Evolutionary conservation across 805 yeast species (phyloP).

Genomic region (Candida anglica): DNA sequence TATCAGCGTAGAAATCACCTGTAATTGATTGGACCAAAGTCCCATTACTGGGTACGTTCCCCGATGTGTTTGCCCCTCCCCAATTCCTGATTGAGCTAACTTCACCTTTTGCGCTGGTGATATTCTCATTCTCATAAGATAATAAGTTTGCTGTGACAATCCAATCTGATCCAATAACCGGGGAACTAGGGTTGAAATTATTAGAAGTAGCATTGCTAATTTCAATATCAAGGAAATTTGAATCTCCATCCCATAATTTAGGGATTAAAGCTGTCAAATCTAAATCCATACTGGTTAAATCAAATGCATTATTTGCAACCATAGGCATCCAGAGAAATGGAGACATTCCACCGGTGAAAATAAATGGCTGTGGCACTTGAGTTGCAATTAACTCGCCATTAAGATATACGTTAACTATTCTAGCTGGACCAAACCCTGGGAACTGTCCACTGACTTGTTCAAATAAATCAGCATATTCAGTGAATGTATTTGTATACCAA

Average conservation of each 20-base stretch:
- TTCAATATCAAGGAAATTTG: constrained; percentile 17
- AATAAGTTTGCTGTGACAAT: constrained; percentile 46
- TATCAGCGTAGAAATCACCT: constrained; percentile 25
- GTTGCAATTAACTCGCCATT: constrained; percentile 52
- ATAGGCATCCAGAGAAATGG: constrained; percentile 73
- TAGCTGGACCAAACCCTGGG: constrained; percentile 59
- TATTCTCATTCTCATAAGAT: constrained; percentile 41
- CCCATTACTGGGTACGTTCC: constrained; percentile 21
- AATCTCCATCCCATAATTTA: constrained; percentile 43
- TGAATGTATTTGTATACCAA: constrained; percentile 61
- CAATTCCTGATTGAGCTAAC: constrained; percentile 14
- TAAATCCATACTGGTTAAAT: constrained; percentile 56
- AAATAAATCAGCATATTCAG: constrained; percentile 27
- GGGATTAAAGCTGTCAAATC: constrained; percentile 68
- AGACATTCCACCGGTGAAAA: constrained; percentile 70
- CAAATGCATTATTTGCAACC: constrained; percentile 65
- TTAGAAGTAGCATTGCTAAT: constrained; percentile 1
- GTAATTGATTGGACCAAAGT: constrained; percentile 28
- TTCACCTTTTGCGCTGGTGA: constrained; percentile 32
- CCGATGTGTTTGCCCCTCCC: constrained; percentile 23
- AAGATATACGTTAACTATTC: constrained; percentile 57
- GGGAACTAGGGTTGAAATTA: background rate
- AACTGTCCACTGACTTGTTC: constrained; percentile 27
- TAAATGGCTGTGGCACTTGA: constrained; percentile 58
- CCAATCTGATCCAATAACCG: constrained; percentile 39